phyloP scores from a whole-genome alignment of 148 eudicot species.

The Pouteria glomerata region DNA sequence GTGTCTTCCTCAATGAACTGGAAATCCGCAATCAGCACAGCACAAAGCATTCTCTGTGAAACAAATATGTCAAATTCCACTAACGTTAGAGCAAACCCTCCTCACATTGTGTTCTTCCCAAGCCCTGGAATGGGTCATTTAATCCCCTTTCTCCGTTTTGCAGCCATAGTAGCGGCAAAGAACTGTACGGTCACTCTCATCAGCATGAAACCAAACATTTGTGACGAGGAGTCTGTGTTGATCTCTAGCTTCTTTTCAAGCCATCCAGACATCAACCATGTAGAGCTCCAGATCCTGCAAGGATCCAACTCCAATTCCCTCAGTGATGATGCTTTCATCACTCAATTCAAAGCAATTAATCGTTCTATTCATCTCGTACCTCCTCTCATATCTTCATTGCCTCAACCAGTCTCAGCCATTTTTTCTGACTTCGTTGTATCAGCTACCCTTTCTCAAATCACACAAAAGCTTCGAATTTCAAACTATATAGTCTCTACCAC shows the following conservation, averaged over 20 bases:
- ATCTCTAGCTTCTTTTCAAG: constrained; percentile 23
- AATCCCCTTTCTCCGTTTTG: constrained; percentile 31
- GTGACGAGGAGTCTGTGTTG: constrained; percentile 13
- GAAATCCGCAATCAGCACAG: no score
- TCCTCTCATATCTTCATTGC: constrained; percentile 13
- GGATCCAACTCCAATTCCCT: neutral
- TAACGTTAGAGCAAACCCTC: neutral
- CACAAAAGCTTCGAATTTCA: constrained; percentile 8
- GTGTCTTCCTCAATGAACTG: neutral
- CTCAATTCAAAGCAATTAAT: constrained; percentile 23
- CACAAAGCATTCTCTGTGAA: no score
- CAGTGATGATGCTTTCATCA: constrained; percentile 25
- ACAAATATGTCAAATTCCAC: neutral
- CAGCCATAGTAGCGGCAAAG: constrained; percentile 17
- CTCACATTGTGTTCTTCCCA: constrained; percentile 23
- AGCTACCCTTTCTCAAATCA: constrained; percentile 15
- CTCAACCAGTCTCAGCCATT: constrained; percentile 23
- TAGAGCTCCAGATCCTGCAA: neutral
- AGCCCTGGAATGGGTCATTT: constrained; percentile 38
- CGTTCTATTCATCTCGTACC: constrained; percentile 29
- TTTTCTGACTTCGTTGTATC: constrained; percentile 30
- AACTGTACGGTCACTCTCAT: constrained; percentile 17
- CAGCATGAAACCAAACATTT: constrained; percentile 15
- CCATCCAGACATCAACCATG: constrained; percentile 18
- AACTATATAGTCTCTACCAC: constrained; percentile 24